Evolutionary conservation across 352 stramenopile species (phyloP).

Genomic region (Pythium brachiatum): DNA sequence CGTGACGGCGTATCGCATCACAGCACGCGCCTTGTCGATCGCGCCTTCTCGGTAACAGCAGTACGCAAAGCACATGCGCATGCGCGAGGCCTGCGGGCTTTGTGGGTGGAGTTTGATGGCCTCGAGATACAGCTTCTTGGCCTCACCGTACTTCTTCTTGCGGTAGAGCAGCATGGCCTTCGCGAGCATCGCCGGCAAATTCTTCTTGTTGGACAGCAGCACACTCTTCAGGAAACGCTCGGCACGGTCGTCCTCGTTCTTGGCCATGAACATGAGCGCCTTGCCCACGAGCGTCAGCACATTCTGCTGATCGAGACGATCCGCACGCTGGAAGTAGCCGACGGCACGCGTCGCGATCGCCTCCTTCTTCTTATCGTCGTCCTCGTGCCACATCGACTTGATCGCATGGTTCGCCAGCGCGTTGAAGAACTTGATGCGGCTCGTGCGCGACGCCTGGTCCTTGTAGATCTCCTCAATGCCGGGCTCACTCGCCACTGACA

Average conservation of each 20-base stretch:
- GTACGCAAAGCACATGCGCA: constrained; percentile 96
- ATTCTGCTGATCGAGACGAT: constrained; percentile 88
- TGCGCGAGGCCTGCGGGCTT: constrained; percentile 86
- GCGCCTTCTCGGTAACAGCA: constrained; percentile 95
- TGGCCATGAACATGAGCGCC: constrained; percentile 91
- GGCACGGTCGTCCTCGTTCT: constrained; percentile 89
- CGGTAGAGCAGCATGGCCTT: constrained; percentile 86
- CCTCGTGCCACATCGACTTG: constrained; percentile 88
- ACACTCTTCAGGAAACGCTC: constrained; percentile 92
- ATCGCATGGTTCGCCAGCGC: constrained; percentile 80
- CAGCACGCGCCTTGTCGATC: constrained; percentile 77
- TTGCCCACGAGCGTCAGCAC: constrained; percentile 90
- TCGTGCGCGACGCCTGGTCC: constrained; percentile 78
- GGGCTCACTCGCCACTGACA: constrained; percentile 76
- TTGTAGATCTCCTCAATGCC: constrained; percentile 89
- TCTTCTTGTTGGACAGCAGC: constrained; percentile 86
- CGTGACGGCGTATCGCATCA: constrained; percentile 83
- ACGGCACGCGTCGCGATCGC: constrained; percentile 76
- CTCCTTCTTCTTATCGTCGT: constrained; percentile 87
- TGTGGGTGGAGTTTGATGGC: constrained; percentile 93
- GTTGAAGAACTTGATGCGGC: constrained; percentile 89
- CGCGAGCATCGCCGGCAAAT: constrained; percentile 83
- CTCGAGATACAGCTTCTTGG: constrained; percentile 92
- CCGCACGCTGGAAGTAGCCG: constrained; percentile 83
- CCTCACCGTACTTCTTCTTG: constrained; percentile 86